These are phyloP conservation scores for Vitis rupestris DNA, from an alignment of 164 flowering plant genomes.

Conservation along the genomic window DNA sequence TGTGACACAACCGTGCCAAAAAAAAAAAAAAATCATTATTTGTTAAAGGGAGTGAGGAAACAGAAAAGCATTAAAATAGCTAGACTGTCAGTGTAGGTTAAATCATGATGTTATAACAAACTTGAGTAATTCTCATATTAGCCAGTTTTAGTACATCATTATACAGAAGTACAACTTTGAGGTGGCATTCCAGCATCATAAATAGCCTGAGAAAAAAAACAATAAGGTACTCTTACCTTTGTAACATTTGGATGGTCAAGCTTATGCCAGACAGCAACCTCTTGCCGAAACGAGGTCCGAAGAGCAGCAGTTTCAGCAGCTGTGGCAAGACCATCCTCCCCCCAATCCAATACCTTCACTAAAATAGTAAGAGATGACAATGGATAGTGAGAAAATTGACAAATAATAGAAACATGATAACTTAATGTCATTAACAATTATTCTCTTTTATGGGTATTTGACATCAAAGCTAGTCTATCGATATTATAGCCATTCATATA, in stretches of 20 bases:
- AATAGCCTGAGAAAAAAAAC: background rate
- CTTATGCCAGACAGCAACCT: slow-evolving; percentile 96
- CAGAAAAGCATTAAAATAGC: too few relatives aligned
- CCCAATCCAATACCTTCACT: slow-evolving; percentile 98
- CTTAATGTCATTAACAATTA: background rate
- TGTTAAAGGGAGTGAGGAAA: too few relatives aligned
- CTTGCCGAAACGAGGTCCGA: slow-evolving; percentile 76
- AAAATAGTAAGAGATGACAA: slow-evolving; percentile 18
- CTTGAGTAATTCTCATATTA: too few relatives aligned
- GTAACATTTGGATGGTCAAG: slow-evolving; percentile 97
- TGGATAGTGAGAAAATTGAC: background rate
- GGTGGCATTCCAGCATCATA: too few relatives aligned
- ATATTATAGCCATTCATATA: too few relatives aligned
- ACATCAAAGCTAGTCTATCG: too few relatives aligned
- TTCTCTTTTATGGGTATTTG: background rate
- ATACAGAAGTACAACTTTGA: too few relatives aligned
- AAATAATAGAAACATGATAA: background rate
- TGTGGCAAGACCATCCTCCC: slow-evolving; percentile 83
- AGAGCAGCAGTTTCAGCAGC: slow-evolving; percentile 76
- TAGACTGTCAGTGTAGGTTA: too few relatives aligned
- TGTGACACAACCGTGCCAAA: too few relatives aligned
- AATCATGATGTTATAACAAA: too few relatives aligned
- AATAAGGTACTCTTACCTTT: slow-evolving; percentile 39
- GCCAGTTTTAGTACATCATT: too few relatives aligned
- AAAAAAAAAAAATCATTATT: too few relatives aligned